Evolutionary conservation across 805 yeast species (phyloP).

Genomic region (Yarrowia osloensis): DNA sequence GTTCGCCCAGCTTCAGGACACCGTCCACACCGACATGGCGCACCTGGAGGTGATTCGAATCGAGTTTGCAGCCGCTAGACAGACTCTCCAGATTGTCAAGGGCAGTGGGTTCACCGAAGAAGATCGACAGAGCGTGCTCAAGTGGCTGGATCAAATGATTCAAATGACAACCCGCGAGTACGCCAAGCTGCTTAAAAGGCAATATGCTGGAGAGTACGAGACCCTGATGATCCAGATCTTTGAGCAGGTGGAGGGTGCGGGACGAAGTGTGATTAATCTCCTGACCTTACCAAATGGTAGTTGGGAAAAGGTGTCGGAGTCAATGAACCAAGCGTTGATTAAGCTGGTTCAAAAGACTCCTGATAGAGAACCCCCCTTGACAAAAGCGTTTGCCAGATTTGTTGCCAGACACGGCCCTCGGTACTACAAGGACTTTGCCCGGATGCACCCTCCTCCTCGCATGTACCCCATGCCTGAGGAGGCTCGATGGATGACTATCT

Average conservation of each 20-base stretch:
- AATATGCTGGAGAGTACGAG: not conserved
- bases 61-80: constrained; percentile 15
- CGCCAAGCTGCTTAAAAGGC: not conserved
- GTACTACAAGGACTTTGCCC: constrained; percentile 8
- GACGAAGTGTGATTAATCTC: not conserved
- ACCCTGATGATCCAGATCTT: constrained; percentile 7
- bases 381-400: not conserved
- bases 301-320: constrained; percentile 5
- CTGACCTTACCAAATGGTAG: not conserved
- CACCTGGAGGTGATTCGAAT: not conserved
- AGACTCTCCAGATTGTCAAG: constrained; percentile 7
- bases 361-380: not conserved
- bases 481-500: constrained; percentile 6
- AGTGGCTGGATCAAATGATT: constrained; percentile 9
- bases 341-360: not conserved
- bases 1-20: constrained; percentile 7
- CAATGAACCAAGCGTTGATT: constrained; percentile 3
- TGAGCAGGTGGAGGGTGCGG: constrained; percentile 6
- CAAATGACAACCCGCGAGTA: not conserved
- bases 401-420: not conserved
- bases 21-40: constrained; percentile 1
- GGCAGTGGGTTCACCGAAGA: not conserved
- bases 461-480: constrained; percentile 9
- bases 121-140: not conserved
- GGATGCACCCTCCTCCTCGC: constrained; percentile 1